phyloP scores from a whole-genome alignment of 140 eudicot genomes.

The Senecio squalidus region DNA sequence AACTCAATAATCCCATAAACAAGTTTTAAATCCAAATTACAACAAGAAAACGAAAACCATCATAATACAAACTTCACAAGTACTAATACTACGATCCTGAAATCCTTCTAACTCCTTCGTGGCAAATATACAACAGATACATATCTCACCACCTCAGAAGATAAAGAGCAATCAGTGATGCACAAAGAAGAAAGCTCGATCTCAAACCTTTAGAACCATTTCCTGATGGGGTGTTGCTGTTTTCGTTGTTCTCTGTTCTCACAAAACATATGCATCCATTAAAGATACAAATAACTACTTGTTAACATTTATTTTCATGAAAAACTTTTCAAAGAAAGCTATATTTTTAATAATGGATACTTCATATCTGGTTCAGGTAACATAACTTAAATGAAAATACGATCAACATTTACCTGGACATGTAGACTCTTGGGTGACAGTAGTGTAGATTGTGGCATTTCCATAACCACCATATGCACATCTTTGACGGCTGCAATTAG shows the following conservation, averaged over 20 bases:
- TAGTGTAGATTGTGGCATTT: conserved; percentile 32
- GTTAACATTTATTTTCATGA: too few relatives aligned
- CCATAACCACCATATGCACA: conserved; percentile 71
- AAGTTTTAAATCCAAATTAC: background rate
- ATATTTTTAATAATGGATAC: too few relatives aligned
- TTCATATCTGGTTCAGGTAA: too few relatives aligned
- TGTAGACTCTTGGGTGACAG: conserved; percentile 33
- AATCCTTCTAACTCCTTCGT: background rate
- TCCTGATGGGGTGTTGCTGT: conserved; percentile 21
- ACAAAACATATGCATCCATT: background rate
- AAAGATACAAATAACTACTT: background rate
- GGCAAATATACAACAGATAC: conserved; percentile 9
- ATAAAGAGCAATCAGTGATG: conserved; percentile 32
- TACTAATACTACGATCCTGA: background rate
- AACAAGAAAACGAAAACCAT: conserved; percentile 16
- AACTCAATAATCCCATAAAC: conserved; percentile 11
- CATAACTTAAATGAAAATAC: background rate
- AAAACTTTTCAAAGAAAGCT: too few relatives aligned
- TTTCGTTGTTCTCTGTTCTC: conserved; percentile 18
- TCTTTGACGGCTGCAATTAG: conserved; percentile 43
- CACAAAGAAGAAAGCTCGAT: conserved; percentile 32
- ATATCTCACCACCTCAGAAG: conserved; percentile 22
- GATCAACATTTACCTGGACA: conserved; percentile 49
- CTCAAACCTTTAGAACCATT: conserved; percentile 31
- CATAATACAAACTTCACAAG: conserved; percentile 9